These are phyloP conservation scores for Castanopsis chinensis DNA, from an alignment of 306 rosid species.

Conservation along the genomic window DNA sequence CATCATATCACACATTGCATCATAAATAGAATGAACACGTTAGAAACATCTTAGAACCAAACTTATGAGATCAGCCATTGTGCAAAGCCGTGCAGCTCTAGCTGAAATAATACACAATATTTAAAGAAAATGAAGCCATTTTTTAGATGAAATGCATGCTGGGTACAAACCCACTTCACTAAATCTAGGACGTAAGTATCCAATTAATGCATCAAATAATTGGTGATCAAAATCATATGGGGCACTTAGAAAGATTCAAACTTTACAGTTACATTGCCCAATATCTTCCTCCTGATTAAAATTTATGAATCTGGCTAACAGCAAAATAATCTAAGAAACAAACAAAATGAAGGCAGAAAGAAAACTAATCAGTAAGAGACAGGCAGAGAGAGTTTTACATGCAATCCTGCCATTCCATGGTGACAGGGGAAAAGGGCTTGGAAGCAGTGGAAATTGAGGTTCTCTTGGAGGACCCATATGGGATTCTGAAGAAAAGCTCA, in stretches of 20 bases:
- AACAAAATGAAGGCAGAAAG: neutral
- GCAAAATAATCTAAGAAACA: neutral
- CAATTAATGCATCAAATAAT: neutral
- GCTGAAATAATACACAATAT: neutral
- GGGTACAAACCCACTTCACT: neutral
- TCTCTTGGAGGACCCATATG: slow-evolving; percentile 29
- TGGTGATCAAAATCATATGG: neutral
- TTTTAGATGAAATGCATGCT: neutral
- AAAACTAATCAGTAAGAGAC: neutral
- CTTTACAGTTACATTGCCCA: neutral
- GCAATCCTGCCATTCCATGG: slow-evolving; percentile 97
- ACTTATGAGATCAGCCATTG: neutral
- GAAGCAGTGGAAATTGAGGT: slow-evolving; percentile 34
- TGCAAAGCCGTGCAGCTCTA: neutral
- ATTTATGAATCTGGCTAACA: neutral
- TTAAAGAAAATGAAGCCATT: neutral
- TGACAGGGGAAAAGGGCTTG: slow-evolving; percentile 55
- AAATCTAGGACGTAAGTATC: neutral
- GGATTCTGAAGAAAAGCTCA: slow-evolving; percentile 36
- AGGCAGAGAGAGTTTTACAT: slow-evolving; percentile 43
- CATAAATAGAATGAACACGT: neutral
- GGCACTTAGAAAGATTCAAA: neutral
- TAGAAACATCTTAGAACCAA: slow-evolving; percentile 3
- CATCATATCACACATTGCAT: neutral
- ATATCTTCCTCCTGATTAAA: neutral